phyloP scores from a whole-genome alignment of 179 eudicot species.

The Carnegiea gigantea region DNA sequence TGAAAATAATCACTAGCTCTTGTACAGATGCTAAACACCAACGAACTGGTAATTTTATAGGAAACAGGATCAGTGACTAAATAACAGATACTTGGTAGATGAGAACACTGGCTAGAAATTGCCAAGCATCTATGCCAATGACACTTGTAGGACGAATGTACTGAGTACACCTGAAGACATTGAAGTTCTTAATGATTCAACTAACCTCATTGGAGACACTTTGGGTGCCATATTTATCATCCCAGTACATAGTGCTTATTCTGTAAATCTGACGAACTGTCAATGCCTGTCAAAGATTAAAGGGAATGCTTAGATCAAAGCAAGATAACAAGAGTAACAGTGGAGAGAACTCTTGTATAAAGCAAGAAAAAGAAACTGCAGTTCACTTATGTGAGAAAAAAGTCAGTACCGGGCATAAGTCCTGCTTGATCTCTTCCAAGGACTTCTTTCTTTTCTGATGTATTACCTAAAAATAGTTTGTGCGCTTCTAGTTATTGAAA shows the following conservation, averaged over 20 bases:
- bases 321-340: background rate
- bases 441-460: slow-evolving; percentile 98
- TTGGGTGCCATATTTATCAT: slow-evolving; percentile 98
- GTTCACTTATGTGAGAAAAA: slow-evolving; percentile 7
- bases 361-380: slow-evolving; percentile 9
- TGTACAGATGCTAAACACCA: background rate
- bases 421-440: slow-evolving; percentile 88
- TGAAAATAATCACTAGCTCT: background rate
- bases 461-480: slow-evolving; percentile 57
- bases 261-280: slow-evolving; percentile 97
- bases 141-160: background rate
- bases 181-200: slow-evolving; percentile 22
- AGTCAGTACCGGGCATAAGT: slow-evolving; percentile 86
- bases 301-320: background rate
- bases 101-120: background rate
- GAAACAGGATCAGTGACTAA: too few species aligned
- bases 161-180: background rate
- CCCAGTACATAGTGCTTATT: slow-evolving; percentile 99
- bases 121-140: background rate
- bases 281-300: slow-evolving; percentile 55
- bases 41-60: background rate
- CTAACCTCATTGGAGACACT: slow-evolving; percentile 96
- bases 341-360: background rate
- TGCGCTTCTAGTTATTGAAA: slow-evolving; percentile 15
- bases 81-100: too few species aligned